Base-by-base conservation (phyloP, 768 basidiomycete genomes). In the Chalciporus pseudorubinellus region DNA sequence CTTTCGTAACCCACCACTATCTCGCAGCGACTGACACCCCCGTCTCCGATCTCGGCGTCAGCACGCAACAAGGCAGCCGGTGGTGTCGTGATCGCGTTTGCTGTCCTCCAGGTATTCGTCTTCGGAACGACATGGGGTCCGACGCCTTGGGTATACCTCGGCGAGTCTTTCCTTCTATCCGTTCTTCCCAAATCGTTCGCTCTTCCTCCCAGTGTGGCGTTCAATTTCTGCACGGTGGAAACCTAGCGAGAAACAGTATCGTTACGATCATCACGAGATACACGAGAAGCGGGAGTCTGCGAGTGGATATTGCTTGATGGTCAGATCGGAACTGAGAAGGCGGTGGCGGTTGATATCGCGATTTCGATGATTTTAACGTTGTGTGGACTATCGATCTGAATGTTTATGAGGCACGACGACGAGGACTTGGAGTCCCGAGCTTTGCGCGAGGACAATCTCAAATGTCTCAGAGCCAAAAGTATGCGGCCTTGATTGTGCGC, bases 111-210 rank as follows among this genome's bases (percentile, higher is more conserved):
- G 46, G 85, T 91, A 22, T 81, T 84, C 58, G 77, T 79, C 10
- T 90, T 79, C 66, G 81, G 80, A 2, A 77, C 84, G 53, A 89
- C 87, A 71, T 90, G 87, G 87, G 87, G 87, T 12, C 84, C 85
- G 7, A 84, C 80, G 29, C 85, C 85, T 57, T 84, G 82, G 82
- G 87, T 87, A 6, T 87, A 87, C 60, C 77, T 88, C 28, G 86
- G 86, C 46, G 87, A 90, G 73, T 84, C 82, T 18, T 91, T 90
- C 79, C 89, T 88, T 13, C 80, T 91, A 20, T 83, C 87, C 42
- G 85, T 92, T 40, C 79, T 88, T 50, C 79, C 89, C 6, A 89
- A 89, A 67, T 74, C 79, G 57, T 89, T 91, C 61, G 88, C 88
- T 0, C 73, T 89, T n/a, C 6, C 70, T 86, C 49, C 76, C 77